Evolutionary conservation across 805 yeast species (phyloP).

Genomic region (Schwanniomyces polymorphus): DNA sequence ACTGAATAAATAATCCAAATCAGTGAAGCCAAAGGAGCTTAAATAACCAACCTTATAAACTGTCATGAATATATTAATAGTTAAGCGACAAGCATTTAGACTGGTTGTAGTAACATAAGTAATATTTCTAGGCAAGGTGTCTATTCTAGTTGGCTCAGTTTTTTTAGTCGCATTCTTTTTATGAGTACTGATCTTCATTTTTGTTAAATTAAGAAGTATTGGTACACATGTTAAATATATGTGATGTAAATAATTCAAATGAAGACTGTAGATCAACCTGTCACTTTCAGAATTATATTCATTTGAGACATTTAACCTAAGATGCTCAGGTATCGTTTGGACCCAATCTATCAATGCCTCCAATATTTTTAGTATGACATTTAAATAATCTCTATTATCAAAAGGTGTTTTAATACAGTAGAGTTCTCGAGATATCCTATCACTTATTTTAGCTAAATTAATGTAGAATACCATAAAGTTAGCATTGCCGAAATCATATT

Average conservation of each 20-base stretch:
- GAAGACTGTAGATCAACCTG: conserved; percentile 22
- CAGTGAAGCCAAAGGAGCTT: conserved; percentile 26
- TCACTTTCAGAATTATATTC: conserved; percentile 8
- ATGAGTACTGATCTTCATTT: conserved; percentile 12
- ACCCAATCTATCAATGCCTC: conserved; percentile 21
- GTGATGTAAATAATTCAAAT: conserved; percentile 28
- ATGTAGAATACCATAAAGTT: conserved; percentile 16
- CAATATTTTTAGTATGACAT: conserved; percentile 12
- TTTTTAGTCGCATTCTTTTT: not conserved
- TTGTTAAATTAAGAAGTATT: conserved; percentile 20
- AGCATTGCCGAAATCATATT: conserved; percentile 12
- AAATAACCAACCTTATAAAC: conserved; percentile 15
- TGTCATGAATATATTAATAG: conserved; percentile 22
- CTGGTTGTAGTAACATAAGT: conserved; percentile 13
- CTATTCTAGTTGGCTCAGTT: conserved; percentile 4
- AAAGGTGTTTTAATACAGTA: conserved; percentile 15
- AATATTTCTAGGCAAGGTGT: conserved; percentile 19
- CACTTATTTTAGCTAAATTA: conserved; percentile 24
- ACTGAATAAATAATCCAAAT: conserved; percentile 24
- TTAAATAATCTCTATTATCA: conserved; percentile 14
- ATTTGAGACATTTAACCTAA: conserved; percentile 14
- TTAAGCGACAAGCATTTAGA: conserved; percentile 19
- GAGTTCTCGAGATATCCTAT: conserved; percentile 19
- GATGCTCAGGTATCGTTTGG: conserved; percentile 15
- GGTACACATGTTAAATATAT: conserved; percentile 26